Evolutionary conservation across 345 rosid species (phyloP).

Genomic region (Corymbia maculata): DNA sequence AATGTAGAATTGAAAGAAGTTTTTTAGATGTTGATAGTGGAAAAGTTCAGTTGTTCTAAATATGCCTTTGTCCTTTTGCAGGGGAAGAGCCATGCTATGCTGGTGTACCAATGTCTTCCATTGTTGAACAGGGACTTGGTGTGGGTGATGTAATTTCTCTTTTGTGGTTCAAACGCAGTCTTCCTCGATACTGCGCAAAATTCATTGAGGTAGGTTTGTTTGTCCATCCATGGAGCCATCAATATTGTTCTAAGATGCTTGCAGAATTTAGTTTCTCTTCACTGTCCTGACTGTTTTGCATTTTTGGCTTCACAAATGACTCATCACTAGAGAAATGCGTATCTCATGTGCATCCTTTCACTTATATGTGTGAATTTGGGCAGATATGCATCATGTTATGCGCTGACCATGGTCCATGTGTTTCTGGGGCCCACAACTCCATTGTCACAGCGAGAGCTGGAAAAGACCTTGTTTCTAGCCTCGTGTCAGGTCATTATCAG

Average conservation of each 20-base stretch:
- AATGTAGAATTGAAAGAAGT: not conserved
- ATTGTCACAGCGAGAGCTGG: conserved; percentile 99
- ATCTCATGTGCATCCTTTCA: not conserved
- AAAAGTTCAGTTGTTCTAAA: not conserved
- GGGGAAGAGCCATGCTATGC: conserved; percentile 99
- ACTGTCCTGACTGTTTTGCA: not conserved
- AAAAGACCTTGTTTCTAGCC: conserved; percentile 96
- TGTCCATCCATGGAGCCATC: not conserved
- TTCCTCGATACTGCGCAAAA: conserved; percentile 89
- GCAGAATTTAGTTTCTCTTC: not conserved
- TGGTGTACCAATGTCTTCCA: conserved; percentile 98
- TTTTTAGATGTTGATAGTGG: not conserved
- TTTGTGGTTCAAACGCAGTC: conserved; percentile 96
- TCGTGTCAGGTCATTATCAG: conserved; percentile 58
- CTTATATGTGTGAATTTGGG: conserved; percentile 3
- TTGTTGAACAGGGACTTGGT: conserved; percentile 82
- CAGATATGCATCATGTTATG: conserved; percentile 97
- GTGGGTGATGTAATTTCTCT: conserved; percentile 97
- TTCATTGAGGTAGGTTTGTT: conserved; percentile 64
- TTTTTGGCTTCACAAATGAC: not conserved
- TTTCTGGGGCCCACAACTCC: conserved; percentile 94
- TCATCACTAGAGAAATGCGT: not conserved
- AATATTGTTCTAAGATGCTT: not conserved
- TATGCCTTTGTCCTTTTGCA: conserved; percentile 9
- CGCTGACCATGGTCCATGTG: conserved; percentile 98